Evolutionary conservation across 306 rosid species (phyloP), one percentile per base, ranked within the genome.

Genomic region (Medicago ruthenica): DNA sequence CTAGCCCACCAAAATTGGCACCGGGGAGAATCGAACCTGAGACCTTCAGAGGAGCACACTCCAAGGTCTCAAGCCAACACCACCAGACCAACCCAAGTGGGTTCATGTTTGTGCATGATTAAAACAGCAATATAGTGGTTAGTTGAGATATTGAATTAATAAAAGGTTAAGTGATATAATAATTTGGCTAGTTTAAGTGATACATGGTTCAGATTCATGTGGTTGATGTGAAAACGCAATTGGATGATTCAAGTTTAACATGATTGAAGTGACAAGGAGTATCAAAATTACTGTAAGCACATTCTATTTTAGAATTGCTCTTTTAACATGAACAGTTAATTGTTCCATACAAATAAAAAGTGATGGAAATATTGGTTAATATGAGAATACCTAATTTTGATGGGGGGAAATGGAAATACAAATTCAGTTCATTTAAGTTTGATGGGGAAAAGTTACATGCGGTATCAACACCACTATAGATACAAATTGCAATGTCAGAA

Each of bases 221-320:
- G 37, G 53, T 24, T 70, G 41, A 58, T 13, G 24, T 59, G 39
- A 47, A 66, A 66, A 66, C 0, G 7, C 45, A 62, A 6, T 20
- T 66, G 47, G 55, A 58, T 53, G 16, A 10, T 72, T 64, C 60
- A 40, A 47, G 70, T 14, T 54, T 54, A 50, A 62, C 36, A 27
- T 63, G 74, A 55, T 63, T 40, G 59, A 63, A 79, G 50, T 72
- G 41, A 63, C 31, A 42, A 72, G 58, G 61, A 72, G 74, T 64
- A 40, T 79, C 60, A 72, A 79, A 20, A 60, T 40, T 27, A 71
- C 67, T 50, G 67, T 41, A 50, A 78, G 65, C 50, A 50, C 12
- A 24, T 10, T 61, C 22, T 71, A 61, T 47, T 47, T 40, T 34
- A 70, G 54, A 70, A 61, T 70, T 47, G 40, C 27, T 58, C 61